Evolutionary conservation across 108 stramenopile species (phyloP).

Genomic region (Chaetoceros muelleri): DNA sequence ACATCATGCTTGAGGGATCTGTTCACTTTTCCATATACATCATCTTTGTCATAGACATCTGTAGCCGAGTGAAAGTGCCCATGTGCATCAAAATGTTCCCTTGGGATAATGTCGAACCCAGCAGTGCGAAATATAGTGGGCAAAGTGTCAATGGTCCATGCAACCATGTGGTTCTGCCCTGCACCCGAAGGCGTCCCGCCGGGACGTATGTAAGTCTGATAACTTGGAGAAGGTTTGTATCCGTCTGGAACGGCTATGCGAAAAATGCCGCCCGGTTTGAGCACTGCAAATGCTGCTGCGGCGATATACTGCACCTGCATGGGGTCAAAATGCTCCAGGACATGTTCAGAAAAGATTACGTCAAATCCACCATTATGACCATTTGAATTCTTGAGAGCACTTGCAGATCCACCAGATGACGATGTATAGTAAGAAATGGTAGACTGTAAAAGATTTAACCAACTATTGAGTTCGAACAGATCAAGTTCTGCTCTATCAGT

Average conservation of each 20-base stretch:
- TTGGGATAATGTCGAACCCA: too few relatives aligned
- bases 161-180: neutral
- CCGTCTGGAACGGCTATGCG: conserved; percentile 3
- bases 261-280: conserved; percentile 1
- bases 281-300: neutral
- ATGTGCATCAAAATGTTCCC: too few relatives aligned
- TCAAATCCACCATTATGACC: neutral
- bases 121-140: too few relatives aligned
- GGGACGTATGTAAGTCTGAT: conserved; percentile 1
- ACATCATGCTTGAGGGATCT: neutral
- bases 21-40: neutral
- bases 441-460: neutral
- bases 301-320: neutral
- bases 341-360: conserved; percentile 1
- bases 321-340: conserved; percentile 5
- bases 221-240: neutral
- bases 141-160: neutral
- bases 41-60: conserved; percentile 3
- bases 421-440: too few relatives aligned
- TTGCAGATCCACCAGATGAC: too few relatives aligned
- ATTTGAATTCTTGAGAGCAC: too few relatives aligned
- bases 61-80: neutral
- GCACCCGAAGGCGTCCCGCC: neutral
- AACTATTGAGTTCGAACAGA: neutral
- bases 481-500: neutral